Base-by-base conservation (phyloP, 1,284 basidiomycete genomes). In the Trichosporon sp. region DNA sequence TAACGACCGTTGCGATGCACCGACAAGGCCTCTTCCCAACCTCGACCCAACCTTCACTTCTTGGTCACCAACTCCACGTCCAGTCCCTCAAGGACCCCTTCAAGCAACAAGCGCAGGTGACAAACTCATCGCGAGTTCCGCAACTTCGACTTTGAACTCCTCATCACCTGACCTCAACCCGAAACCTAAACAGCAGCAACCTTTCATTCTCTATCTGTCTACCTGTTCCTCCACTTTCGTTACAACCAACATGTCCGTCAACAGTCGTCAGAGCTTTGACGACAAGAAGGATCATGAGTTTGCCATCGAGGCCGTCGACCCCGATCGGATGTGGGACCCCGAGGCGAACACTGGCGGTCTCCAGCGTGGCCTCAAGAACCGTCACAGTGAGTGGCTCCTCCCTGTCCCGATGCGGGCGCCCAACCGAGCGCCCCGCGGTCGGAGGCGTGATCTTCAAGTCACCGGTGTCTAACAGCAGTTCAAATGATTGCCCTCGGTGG, bases 401-500 rank as follows among this genome's bases (percentile, higher is more conserved):
- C 48, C n/a, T 6, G 5, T 16, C 5, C 48, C 48, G 16, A 21
- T 37, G 5, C 35, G 48, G 48, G 12, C 48, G 48, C 48, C 4
- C n/a, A 16, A 51, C 16, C 16, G 5, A 2, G 48, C 8, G 48
- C n/a, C 16, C 48, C 6, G 48, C 6, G 48, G 48, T 51, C 48
- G 48, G 48, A 51, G 48, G 48, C 48, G 48, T 4, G 8, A n/a
- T 35, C 31, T 35, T 10, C 7, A 61, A 32, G 16, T 2, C 10
- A 4, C 6, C 63, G n/a, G 12, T 51, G 48, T 51, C 66, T 68
- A 37, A 68, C 59, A 6, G 26, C 21, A 73, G 71, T 73, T 31
- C 72, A 73, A 54, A 73, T 73, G 72, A 73, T 73, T 66, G 72
- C 72, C 26, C 70, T 73, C 26, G 72, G 72, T 31, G 72, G 70